Conservation (phyloP, 768 basidiomycete species). For the Russula griseocarnosa region DNA sequence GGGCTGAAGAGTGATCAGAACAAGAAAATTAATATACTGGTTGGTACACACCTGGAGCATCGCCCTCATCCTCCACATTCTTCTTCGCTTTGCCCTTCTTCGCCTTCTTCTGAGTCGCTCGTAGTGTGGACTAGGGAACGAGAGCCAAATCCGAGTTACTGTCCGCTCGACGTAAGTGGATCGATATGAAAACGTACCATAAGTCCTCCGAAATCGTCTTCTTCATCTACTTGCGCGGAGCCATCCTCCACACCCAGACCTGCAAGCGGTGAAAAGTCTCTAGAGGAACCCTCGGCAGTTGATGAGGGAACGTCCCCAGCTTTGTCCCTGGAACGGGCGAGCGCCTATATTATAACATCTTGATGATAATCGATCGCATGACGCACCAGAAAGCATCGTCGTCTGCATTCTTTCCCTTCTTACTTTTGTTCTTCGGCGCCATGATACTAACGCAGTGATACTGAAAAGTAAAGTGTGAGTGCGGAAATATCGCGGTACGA, state of each 20-base stretch:
- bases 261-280: conserved; percentile 51
- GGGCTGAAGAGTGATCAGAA: neutral
- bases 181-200: conserved; percentile 50
- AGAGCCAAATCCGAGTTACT: neutral
- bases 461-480: neutral
- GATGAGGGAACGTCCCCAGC: conserved; percentile 40
- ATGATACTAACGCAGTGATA: conserved; percentile 33
- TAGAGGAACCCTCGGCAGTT: conserved; percentile 35
- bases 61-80: conserved; percentile 38
- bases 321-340: conserved; percentile 48
- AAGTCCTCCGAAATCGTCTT: conserved; percentile 68
- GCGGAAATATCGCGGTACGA: no score
- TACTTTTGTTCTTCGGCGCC: conserved; percentile 76
- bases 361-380: conserved; percentile 1
- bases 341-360: conserved; percentile 24
- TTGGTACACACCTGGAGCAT: conserved; percentile 27
- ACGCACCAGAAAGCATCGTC: conserved; percentile 81
- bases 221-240: conserved; percentile 42
- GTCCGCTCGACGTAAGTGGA: neutral
- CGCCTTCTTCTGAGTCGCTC: conserved; percentile 50
- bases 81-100: conserved; percentile 46
- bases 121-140: conserved; percentile 53
- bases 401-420: conserved; percentile 78
- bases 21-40: neutral
- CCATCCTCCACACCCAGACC: conserved; percentile 44